Percentiles rank a stretch among this genome's conserved stretches.
phyloP scores from a whole-genome alignment of 495 filamentous ascomycete genomes.

The Cercophora scortea region DNA sequence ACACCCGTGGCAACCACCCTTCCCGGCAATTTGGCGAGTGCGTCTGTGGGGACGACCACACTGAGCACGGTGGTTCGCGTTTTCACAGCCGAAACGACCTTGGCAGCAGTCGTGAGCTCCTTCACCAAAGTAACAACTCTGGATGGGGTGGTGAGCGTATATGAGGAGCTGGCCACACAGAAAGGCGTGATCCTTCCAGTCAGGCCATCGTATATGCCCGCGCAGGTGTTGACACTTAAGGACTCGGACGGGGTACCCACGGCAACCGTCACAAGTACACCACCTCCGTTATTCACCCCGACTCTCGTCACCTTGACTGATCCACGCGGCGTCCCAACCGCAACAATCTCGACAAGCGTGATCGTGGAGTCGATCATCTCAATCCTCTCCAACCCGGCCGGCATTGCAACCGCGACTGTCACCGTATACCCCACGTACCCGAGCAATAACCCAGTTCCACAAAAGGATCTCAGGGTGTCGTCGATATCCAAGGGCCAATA shows the following conservation, averaged over 20 bases:
- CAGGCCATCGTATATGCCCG: slow-evolving; percentile 7
- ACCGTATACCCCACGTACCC: slow-evolving; percentile 19
- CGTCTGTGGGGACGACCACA: background rate
- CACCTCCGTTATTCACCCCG: slow-evolving; percentile 13
- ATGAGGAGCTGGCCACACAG: background rate
- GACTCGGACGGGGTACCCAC: slow-evolving; percentile 13
- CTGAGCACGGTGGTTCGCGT: slow-evolving; percentile 10
- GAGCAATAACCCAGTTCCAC: background rate
- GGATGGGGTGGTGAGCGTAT: background rate
- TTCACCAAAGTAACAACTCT: background rate
- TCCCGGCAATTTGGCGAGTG: no score
- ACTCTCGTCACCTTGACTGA: slow-evolving; percentile 17
- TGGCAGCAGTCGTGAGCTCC: slow-evolving; percentile 1
- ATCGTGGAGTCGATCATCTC: slow-evolving; percentile 12
- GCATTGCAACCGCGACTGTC: slow-evolving; percentile 21
- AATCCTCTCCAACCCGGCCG: slow-evolving; percentile 15
- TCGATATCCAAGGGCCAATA: slow-evolving; percentile 18
- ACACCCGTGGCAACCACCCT: no score
- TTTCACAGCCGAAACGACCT: slow-evolving; percentile 4
- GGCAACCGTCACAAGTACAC: slow-evolving; percentile 19
- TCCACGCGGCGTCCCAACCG: slow-evolving; percentile 14
- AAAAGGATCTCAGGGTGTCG: slow-evolving; percentile 11
- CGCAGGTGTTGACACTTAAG: slow-evolving; percentile 11
- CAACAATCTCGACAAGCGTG: slow-evolving; percentile 18
- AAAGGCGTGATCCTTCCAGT: background rate